Evolutionary conservation across 345 rosid species (phyloP), one percentile per base, ranked within the genome.

Genomic region (Alliaria petiolata): DNA sequence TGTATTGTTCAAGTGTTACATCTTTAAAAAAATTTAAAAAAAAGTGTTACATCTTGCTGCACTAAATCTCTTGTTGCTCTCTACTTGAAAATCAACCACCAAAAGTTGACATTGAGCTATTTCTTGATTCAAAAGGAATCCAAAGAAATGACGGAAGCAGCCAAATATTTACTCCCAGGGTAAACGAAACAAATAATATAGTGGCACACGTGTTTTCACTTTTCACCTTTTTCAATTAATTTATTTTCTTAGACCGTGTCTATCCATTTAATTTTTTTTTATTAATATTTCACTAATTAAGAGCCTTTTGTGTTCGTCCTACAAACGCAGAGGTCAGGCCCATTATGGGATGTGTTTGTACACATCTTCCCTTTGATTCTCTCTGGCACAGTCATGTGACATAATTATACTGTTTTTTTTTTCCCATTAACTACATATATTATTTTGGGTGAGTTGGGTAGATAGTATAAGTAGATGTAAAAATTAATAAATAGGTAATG

Each of bases 311-410:
- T 65, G 77, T 57, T 65, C 59, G 66, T 65, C 72, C 77, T 65
- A 65, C 36, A 49, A 57, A 65, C 4, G 53, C 72, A 74, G 72
- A 57, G 67, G 72, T 58, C 72, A 74, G 72, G 14, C 33, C 72
- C 78, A 74, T 74, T 13, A 74, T 74, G 72, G 62, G 65, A 42
- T 59, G 55, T 60, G 49, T 57, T 58, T 74, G 55, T 59, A 67
- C 72, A 58, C 72, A 28, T 64, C 34, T 35, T 64, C 51, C 51
- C 47, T 45, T 73, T 74, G 71, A 28, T 67, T 31, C 33, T 64
- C 66, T 33, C 68, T 51, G 73, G 50, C 20, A 59, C 60, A 15
- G 7, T 59, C 73, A 75, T 43, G 78, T 67, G 78, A 75, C 62
- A 51, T 39, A 20, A 8, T 31, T 42, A 57, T 59, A 52, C 61